Base-by-base conservation (phyloP, 2,329 filamentous ascomycete genomes). In the Rutstroemia sp. region DNA sequence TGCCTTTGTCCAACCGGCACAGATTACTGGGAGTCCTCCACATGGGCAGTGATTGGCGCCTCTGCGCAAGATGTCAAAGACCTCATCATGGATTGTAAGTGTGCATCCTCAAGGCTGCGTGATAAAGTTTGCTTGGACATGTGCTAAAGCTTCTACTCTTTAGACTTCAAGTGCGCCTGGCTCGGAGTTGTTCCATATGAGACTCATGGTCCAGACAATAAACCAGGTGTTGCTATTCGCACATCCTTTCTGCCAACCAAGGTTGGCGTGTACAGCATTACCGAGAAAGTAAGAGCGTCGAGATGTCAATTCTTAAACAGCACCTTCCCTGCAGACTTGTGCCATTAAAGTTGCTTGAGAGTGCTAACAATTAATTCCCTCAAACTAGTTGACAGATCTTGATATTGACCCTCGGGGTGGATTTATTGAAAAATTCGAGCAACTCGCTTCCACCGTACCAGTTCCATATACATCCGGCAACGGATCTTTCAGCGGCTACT, bases 81-180 rank as follows among this genome's bases (percentile, higher is more conserved):
- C 6, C 12, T 53, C 3, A 53, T 53, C 14, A 53, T 53, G 51
- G 42, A 53, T 19, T 53, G 51, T 53, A 46, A 47, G 42, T 53
- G 25, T 27, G 25, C 1, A 7, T 27, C 25, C 25, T 27, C 7
- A 27, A 27, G 25, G 6, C 2, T 27, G 25, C 7, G 25, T 27
- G 25, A 27, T 27, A 27, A 27, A 27, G 25, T 7, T 7, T 27
- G 25, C 6, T 7, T 27, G 25, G 7, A 27, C 6, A 27, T 7
- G 25, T 27, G 7, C 7, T 47, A 21, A 21, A 53, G 23, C 18
- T n/a, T 0, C 6, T 6, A 1, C 3, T 12, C 3, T 18, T 16
- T 18, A 53, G 51, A 47, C 8, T 53, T 39, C 18, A 27, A 47
- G 5, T 27, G 27, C 18, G 42, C 41, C 3, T 53, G 27, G 42